Evolutionary conservation across 2,329 filamentous ascomycete species (phyloP).

Genomic region (Fusarium neocosmosporiellum): DNA sequence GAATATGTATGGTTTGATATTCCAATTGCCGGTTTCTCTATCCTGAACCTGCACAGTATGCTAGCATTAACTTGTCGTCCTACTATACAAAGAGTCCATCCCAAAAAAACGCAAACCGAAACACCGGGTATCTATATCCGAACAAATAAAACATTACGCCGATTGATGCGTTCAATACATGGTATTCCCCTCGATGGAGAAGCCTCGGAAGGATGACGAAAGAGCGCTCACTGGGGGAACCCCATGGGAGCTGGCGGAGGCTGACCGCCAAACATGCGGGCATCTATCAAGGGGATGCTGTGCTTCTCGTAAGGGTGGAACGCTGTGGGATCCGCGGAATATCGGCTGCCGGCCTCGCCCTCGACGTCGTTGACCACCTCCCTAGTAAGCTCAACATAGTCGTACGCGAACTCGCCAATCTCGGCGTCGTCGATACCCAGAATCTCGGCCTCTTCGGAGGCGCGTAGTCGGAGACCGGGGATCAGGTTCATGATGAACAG

Average conservation of each 20-base stretch:
- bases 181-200: neutral
- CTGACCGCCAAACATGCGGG: constrained; percentile 53
- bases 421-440: constrained; percentile 90
- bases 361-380: constrained; percentile 62
- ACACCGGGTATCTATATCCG: constrained; percentile 44
- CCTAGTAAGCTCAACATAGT: constrained; percentile 86
- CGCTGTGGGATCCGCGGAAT: constrained; percentile 53
- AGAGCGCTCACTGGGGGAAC: constrained; percentile 35
- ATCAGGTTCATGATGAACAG: constrained; percentile 84
- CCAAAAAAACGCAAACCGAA: constrained; percentile 11
- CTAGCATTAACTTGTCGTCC: neutral
- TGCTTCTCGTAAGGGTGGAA: constrained; percentile 61
- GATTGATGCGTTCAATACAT: constrained; percentile 31
- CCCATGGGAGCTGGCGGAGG: constrained; percentile 37
- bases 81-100: constrained; percentile 28
- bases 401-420: constrained; percentile 95
- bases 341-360: constrained; percentile 56
- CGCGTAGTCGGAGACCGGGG: constrained; percentile 79
- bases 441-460: constrained; percentile 81
- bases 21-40: neutral
- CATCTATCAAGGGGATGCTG: constrained; percentile 60
- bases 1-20: neutral
- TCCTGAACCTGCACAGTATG: constrained; percentile 1
- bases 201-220: neutral
- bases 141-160: constrained; percentile 38